Percentiles rank a stretch among this genome's conserved stretches.
Evolutionary conservation across 331 rosid genomes (phyloP).

Genomic region (Rhamnella rubrinervis): DNA sequence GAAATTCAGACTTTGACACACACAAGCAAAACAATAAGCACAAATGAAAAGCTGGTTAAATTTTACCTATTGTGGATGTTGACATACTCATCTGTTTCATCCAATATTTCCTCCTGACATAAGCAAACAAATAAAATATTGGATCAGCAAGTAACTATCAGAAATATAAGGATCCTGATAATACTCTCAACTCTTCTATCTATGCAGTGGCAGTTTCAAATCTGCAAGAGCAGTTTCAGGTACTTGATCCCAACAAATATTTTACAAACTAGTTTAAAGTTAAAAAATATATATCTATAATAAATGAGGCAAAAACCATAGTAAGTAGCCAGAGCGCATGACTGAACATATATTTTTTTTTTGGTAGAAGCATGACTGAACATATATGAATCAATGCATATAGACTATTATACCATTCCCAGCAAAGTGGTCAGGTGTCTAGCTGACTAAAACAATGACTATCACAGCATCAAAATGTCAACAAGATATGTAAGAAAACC

Average conservation of each 20-base stretch:
- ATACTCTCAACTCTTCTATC: not conserved
- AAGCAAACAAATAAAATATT: conserved; percentile 17
- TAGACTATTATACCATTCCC: too few species aligned
- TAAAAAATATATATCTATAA: too few species aligned
- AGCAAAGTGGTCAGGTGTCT: too few species aligned
- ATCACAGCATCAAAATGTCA: too few species aligned
- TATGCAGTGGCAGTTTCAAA: too few species aligned
- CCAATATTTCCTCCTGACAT: conserved; percentile 95
- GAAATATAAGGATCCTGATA: not conserved
- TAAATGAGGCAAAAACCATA: too few species aligned
- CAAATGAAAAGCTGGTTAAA: conserved; percentile 3
- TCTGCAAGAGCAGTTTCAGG: not conserved
- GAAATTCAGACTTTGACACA: not conserved
- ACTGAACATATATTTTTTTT: too few species aligned
- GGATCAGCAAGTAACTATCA: conserved; percentile 18
- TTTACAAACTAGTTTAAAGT: not conserved
- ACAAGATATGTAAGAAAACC: too few species aligned
- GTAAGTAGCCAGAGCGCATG: too few species aligned
- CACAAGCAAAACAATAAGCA: not conserved
- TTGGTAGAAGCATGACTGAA: too few species aligned
- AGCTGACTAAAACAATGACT: too few species aligned
- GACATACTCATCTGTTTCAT: conserved; percentile 97
- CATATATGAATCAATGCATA: too few species aligned
- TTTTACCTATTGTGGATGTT: conserved; percentile 93
- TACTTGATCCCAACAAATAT: not conserved